Base-by-base conservation (phyloP, 257 asterid genomes). In the Ilex asprella region DNA sequence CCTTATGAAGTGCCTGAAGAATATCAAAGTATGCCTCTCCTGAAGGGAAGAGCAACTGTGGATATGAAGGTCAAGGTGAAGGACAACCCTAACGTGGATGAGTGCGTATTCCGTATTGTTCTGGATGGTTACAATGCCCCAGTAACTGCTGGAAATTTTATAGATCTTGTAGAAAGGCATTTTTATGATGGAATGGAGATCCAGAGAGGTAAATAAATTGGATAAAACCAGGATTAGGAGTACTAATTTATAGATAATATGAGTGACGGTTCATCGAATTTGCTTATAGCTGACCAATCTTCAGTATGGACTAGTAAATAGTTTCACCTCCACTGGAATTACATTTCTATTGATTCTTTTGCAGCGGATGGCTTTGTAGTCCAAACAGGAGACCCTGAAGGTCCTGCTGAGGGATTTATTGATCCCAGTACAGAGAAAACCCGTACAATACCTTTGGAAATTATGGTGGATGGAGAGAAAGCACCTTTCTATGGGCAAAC, bases 321-420 rank as follows among this genome's bases (percentile, higher is more conserved):
- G 14, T 15, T 49, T 3, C 54, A 7, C 2, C 1, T 53, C 5
- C 16, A 39, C 49, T 30, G 61, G 56, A 27, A 71, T 68, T 54
- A 61, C 30, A 64, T 66, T 78, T 59, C 43, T 63, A 41, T 35
- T 79, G 72, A 71, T 73, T 62, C 59, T 66, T 85, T 55, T 80
- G 52, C 70, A 93, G 99, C 99, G 64, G 99, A 93, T 73, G 99
- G 99, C 39, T 93, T 93, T 74, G 99, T 93, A 5, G 97, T 93
- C 56, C 99, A 93, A 84, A 93, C 97, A 6, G 99, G 99, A 64
- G 97, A 93, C 73, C 99, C 99, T n/a, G 96, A 87, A 67, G 99
- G 99, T 39, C 99, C 99, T 0, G 95, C 97, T 6, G 99, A 93
- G 71, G 99, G 99, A 53, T 93, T 93, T 73, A 80, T 93, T 52